These are phyloP conservation scores for Glonium stellatum DNA, from an alignment of 495 filamentous ascomycete genomes.

Conservation along the genomic window DNA sequence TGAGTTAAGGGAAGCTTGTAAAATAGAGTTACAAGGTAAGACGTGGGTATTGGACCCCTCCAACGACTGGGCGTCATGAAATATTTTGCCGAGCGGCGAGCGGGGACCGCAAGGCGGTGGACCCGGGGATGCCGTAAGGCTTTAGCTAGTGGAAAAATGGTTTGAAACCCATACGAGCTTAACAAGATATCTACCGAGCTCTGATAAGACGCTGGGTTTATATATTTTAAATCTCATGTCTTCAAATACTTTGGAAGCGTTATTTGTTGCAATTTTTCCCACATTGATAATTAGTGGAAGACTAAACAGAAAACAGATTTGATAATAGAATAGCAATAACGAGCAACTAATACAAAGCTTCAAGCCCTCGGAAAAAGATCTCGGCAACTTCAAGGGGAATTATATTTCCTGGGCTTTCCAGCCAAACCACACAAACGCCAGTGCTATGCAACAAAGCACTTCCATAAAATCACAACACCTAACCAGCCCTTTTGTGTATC, in stretches of 20 bases:
- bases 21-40: neutral
- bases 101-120: neutral
- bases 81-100: slow-evolving; percentile 8
- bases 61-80: neutral
- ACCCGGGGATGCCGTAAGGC: no score
- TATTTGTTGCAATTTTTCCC: neutral
- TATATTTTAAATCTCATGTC: neutral
- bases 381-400: neutral
- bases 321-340: no score
- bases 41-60: neutral
- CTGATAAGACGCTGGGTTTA: no score
- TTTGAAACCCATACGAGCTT: no score
- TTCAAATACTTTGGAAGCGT: neutral
- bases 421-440: slow-evolving; percentile 11
- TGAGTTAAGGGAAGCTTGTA: neutral
- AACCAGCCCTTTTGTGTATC: slow-evolving; percentile 11
- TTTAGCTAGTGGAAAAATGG: no score
- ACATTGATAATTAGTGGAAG: no score
- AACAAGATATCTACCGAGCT: no score
- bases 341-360: no score
- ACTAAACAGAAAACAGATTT: no score
- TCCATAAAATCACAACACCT: neutral
- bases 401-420: neutral
- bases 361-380: neutral
- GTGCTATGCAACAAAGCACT: slow-evolving; percentile 5